These are phyloP conservation scores for Verticillium klebahnii DNA, from an alignment of 2,329 filamentous ascomycete genomes.

Conservation along the genomic window DNA sequence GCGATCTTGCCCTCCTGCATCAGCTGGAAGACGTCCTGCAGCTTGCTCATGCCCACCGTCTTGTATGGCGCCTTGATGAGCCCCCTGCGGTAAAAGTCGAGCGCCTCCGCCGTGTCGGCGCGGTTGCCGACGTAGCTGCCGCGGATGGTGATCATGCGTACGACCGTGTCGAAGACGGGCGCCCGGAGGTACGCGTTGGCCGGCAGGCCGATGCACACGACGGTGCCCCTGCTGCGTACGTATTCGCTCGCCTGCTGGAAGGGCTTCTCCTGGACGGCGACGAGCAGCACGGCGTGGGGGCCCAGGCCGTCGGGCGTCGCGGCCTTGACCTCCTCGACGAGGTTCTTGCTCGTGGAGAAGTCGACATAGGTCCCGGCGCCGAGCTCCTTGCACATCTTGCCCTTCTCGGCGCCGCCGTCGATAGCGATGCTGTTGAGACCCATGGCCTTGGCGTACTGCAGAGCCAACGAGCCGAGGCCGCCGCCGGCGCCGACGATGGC, in stretches of 20 bases:
- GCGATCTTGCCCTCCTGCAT: constrained; percentile 68
- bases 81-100: constrained; percentile 83
- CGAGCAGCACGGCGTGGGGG: constrained; percentile 80
- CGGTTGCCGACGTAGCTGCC: constrained; percentile 93
- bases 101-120: constrained; percentile 78
- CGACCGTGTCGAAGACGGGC: constrained; percentile 83
- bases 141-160: constrained; percentile 87
- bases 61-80: constrained; percentile 86
- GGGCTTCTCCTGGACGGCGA: constrained; percentile 84
- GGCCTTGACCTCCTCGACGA: constrained; percentile 80
- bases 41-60: constrained; percentile 73
- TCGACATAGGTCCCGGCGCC: constrained; percentile 75
- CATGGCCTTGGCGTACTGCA: constrained; percentile 91
- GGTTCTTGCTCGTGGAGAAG: constrained; percentile 69
- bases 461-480: constrained; percentile 72
- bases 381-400: constrained; percentile 61
- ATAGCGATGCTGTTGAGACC: constrained; percentile 76
- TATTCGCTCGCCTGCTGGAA: constrained; percentile 94
- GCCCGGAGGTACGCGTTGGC: constrained; percentile 74
- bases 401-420: constrained; percentile 80
- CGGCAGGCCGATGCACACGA: constrained; percentile 87
- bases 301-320: constrained; percentile 76
- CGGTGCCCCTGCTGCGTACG: constrained; percentile 74
- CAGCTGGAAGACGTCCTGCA: constrained; percentile 74
- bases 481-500: constrained; percentile 85